Evolutionary conservation across 1,284 basidiomycete species (phyloP), one percentile per base, ranked within the genome.

Genomic region (Cystobasidium pallidum): DNA sequence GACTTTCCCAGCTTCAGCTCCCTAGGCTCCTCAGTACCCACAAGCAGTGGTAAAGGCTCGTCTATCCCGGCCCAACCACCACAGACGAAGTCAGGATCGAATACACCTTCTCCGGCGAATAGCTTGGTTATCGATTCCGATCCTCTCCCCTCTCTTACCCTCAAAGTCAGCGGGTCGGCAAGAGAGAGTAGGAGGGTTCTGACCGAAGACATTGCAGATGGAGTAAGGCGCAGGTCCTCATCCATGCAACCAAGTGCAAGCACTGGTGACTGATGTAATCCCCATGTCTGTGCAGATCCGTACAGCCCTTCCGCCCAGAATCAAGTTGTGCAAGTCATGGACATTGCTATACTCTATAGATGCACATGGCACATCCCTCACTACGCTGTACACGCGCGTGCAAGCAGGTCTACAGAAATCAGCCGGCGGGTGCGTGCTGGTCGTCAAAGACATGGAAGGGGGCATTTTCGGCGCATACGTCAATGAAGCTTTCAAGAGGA

Each of bases 281-380:
- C 3, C 11, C 6, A 13, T 52, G 45, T 39, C 3, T 34, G 32
- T 51, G 19, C 54, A 73, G 71, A 67, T 75, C 17, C 63, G 74
- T 2, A 43, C 52, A 15, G 52, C 58, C 74, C 83, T 98, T 0
- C 92, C 95, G 0, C 88, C 92, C 0, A 85, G 96, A 19, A 85
- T 89, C 19, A 88, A 91, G 3, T 86, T 98, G 3, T 86, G 90
- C 0, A 84, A 85, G 6, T 83, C 85, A n/a, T 98, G 95, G 95
- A 86, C 86, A 0, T 84, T 98, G 2, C 82, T 97, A 0, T 98
- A 97, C 82, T 94, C 92, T 11, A 84, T 96, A 19, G 95, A 99
- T 78, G 94, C 97, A 80, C 91, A 98, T 75, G 95, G 95, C 0
- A 93, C 94, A 57, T 94, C 92, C 10, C 84, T 98, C 11, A 87